These are phyloP conservation scores for Colletotrichum agaves DNA, from an alignment of 2,329 filamentous ascomycete genomes.

Conservation along the genomic window DNA sequence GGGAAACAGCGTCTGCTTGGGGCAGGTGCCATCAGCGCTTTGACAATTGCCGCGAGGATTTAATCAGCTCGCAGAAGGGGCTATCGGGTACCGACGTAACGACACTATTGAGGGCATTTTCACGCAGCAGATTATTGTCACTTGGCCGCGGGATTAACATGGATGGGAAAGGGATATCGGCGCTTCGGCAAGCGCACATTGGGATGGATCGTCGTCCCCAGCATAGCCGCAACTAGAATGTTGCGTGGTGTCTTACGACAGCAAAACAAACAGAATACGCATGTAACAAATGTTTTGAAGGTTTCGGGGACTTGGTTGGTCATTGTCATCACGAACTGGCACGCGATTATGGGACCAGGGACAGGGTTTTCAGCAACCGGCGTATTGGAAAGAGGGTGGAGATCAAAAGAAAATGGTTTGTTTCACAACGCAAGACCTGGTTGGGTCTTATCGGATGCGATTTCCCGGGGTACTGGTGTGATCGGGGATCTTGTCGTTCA, in stretches of 20 bases:
- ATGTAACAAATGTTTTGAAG: conserved; percentile 30
- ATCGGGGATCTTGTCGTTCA: background rate
- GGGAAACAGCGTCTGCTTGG: background rate
- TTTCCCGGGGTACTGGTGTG: background rate
- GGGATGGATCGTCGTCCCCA: background rate
- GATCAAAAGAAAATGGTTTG: conserved; percentile 36
- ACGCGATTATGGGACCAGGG: conserved; percentile 24
- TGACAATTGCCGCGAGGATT: background rate
- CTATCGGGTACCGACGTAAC: conserved; percentile 5
- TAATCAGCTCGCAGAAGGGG: conserved; percentile 11
- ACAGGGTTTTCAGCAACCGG: conserved; percentile 33
- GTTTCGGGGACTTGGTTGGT: conserved; percentile 24
- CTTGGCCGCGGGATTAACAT: conserved; percentile 5
- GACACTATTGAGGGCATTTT: conserved; percentile 14
- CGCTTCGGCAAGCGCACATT: conserved; percentile 22
- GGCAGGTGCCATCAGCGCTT: background rate
- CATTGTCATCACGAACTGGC: conserved; percentile 29
- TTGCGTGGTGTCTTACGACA: conserved; percentile 31
- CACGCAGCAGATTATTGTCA: conserved; percentile 15
- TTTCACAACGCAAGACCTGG: conserved; percentile 27
- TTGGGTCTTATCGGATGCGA: conserved; percentile 14
- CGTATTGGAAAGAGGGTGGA: conserved; percentile 34
- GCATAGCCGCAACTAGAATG: conserved; percentile 22
- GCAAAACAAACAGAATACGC: conserved; percentile 29
- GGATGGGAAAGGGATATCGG: conserved; percentile 15